Base-by-base conservation (phyloP, 1,284 basidiomycete genomes). In the Nidula niveotomentosa region DNA sequence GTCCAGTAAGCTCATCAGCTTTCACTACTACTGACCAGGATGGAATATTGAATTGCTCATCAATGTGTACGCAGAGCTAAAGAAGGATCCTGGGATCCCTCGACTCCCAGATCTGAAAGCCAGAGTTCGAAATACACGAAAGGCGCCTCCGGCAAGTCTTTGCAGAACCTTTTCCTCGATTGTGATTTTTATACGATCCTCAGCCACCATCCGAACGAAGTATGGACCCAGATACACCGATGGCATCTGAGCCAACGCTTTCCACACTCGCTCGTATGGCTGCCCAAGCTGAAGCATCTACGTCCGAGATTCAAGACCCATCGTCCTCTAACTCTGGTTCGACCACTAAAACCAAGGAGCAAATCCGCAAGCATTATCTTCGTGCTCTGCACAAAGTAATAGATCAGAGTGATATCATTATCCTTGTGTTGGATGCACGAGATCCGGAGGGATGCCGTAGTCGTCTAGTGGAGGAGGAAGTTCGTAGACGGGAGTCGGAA, bases 381-480 rank as follows among this genome's bases (percentile, higher is more conserved):
- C 88, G 85, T 54, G 81, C 81, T 12, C 76, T 99, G 36, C 86
- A 94, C 71, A 96, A 94, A 74, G 96, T 99, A 48, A 89, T 99
- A 55, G 94, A 97, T 62, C 83, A 95, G 62, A 89, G 90, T 56
- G 96, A 99, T 69, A 93, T 99, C 34, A 76, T 99, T 52, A 83
- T 98, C 34, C 78, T 91, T 39, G 91, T 94, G 0, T 77, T 97
- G 6, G 95, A 98, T 71, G 94, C 94, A 1, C 78, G 95, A 48
- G 95, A 97, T 75, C 95, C 94, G 1, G 89, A 96, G 59, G 94
- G 94, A 0, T 95, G 92, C 49, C 74, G 94, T 58, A 94, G 91
- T 71, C 76, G 87, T 52, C 79, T 94, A 48, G 92, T 97, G 3
- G 94, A 97, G 69, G 91, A 96, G 63, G 93, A 96, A 70, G 92